Conservation (phyloP, 2,329 filamentous ascomycete species). For the Ophiostoma himal-ulmi region DNA sequence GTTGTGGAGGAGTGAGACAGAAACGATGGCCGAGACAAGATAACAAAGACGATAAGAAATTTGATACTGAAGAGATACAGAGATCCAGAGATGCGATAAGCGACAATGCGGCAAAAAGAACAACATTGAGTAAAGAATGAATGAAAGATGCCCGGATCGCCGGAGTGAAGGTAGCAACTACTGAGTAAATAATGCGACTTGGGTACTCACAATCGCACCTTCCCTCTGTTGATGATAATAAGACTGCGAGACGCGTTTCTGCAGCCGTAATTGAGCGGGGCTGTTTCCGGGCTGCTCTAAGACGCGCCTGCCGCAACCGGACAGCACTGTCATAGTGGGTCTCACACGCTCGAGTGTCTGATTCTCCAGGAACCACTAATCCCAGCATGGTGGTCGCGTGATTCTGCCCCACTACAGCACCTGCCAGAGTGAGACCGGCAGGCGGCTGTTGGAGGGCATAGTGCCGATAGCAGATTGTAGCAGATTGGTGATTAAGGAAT, state of each 20-base stretch:
- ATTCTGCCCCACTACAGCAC: neutral
- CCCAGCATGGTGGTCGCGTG: constrained; percentile 1
- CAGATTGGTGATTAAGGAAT: neutral
- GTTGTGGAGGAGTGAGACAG: neutral
- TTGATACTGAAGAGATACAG: neutral
- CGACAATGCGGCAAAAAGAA: neutral
- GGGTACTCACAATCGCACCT: constrained; percentile 1
- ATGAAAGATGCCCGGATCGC: neutral
- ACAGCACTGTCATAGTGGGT: neutral
- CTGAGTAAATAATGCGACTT: neutral
- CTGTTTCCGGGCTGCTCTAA: neutral
- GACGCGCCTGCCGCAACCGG: constrained; percentile 12
- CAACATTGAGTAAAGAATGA: neutral
- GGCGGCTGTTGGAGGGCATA: neutral
- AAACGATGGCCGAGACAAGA: neutral
- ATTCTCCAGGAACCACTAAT: neutral
- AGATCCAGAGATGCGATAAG: neutral
- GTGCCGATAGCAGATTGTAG: neutral
- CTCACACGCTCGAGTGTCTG: neutral
- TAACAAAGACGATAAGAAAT: neutral
- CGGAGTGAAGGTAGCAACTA: neutral
- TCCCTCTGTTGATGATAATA: neutral
- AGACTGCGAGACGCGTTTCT: neutral
- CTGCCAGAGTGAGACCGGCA: neutral
- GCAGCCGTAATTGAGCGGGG: constrained; percentile 8